A percentile compares a stretch with the other conserved stretches of the same genome.
Conservation (phyloP, 2,329 filamentous ascomycete species). For the Colletotrichum chlorophyti region DNA sequence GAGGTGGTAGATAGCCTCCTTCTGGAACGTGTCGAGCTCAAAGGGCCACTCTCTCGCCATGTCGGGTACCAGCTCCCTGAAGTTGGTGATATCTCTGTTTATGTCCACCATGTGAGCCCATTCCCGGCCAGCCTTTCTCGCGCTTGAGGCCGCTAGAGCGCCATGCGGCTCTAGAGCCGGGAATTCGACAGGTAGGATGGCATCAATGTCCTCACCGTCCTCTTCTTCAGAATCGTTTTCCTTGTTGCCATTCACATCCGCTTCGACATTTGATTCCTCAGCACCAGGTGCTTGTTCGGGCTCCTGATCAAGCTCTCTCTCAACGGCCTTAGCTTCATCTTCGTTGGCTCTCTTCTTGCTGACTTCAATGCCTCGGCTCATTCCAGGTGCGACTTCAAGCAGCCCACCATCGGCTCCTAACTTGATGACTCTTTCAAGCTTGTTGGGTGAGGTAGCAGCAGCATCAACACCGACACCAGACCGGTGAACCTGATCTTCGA, state of each 20-base stretch:
- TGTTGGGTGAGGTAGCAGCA: conserved; percentile 54
- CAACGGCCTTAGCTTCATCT: conserved; percentile 51
- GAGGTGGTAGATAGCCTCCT: conserved; percentile 96
- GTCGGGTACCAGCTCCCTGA: conserved; percentile 89
- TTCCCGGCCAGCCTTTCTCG: conserved; percentile 79
- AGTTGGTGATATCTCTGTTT: conserved; percentile 91
- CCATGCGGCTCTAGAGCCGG: conserved; percentile 86
- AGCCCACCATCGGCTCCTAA: conserved; percentile 79
- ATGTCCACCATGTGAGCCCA: conserved; percentile 99
- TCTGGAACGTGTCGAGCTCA: conserved; percentile 97
- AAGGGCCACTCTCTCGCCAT: conserved; percentile 98
- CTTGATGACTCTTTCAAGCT: conserved; percentile 85
- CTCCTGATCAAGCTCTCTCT: conserved; percentile 57
- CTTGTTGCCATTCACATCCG: conserved; percentile 33
- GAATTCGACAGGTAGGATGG: conserved; percentile 89
- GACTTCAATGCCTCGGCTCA: conserved; percentile 80
- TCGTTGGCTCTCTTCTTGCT: conserved; percentile 61
- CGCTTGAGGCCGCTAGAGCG: conserved; percentile 73
- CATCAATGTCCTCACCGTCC: conserved; percentile 76
- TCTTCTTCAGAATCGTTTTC: conserved; percentile 48
- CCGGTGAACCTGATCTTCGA: conserved; percentile 75
- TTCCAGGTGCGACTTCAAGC: conserved; percentile 82
- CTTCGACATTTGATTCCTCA: conserved; percentile 36
- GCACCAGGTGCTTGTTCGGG: conserved; percentile 42
- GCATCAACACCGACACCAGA: conserved; percentile 46